A percentile compares a stretch with the other conserved stretches of the same genome.
Evolutionary conservation across 2,329 filamentous ascomycete genomes (phyloP).

Genomic region (Beauveria sp.): DNA sequence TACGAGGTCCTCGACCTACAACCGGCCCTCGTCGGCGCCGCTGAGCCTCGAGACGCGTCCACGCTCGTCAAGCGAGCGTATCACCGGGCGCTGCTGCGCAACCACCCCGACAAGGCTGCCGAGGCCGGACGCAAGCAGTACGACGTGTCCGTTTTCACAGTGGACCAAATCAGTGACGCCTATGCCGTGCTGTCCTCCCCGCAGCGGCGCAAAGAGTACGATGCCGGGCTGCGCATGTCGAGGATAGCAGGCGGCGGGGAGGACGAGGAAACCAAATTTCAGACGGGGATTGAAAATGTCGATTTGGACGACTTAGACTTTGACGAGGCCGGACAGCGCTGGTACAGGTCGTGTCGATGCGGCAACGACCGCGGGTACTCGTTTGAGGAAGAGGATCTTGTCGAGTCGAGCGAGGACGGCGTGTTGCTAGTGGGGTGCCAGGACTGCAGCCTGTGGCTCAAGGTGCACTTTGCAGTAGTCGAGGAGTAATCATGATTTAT

Average conservation of each 20-base stretch:
- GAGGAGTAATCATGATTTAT: slow-evolving; percentile 23
- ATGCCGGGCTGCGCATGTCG: slow-evolving; percentile 37
- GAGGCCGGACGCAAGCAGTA: slow-evolving; percentile 6
- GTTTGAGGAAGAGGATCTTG: slow-evolving; percentile 51
- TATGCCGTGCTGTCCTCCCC: slow-evolving; percentile 48
- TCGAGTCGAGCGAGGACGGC: slow-evolving; percentile 49
- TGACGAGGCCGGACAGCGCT: slow-evolving; percentile 40
- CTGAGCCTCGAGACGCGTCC: slow-evolving; percentile 29
- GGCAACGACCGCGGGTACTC: slow-evolving; percentile 55
- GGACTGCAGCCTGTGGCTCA: slow-evolving; percentile 60
- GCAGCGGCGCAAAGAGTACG: slow-evolving; percentile 44
- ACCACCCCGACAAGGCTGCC: slow-evolving; percentile 56
- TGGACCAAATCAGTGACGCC: slow-evolving; percentile 58
- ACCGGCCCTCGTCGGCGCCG: slow-evolving; percentile 36
- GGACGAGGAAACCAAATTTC: slow-evolving; percentile 29
- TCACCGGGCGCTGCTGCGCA: slow-evolving; percentile 53
- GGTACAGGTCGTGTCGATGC: slow-evolving; percentile 55
- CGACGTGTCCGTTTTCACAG: slow-evolving; percentile 32
- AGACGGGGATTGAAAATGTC: slow-evolving; percentile 54
- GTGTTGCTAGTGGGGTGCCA: slow-evolving; percentile 57
- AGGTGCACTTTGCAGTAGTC: slow-evolving; percentile 54
- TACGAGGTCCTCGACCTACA: slow-evolving; percentile 55
- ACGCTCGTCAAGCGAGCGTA: slow-evolving; percentile 55
- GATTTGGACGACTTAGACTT: slow-evolving; percentile 58
- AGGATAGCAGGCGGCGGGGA: slow-evolving; percentile 16